Conservation (phyloP, 2,329 filamentous ascomycete species). For the Talaromyces amestolkiae region DNA sequence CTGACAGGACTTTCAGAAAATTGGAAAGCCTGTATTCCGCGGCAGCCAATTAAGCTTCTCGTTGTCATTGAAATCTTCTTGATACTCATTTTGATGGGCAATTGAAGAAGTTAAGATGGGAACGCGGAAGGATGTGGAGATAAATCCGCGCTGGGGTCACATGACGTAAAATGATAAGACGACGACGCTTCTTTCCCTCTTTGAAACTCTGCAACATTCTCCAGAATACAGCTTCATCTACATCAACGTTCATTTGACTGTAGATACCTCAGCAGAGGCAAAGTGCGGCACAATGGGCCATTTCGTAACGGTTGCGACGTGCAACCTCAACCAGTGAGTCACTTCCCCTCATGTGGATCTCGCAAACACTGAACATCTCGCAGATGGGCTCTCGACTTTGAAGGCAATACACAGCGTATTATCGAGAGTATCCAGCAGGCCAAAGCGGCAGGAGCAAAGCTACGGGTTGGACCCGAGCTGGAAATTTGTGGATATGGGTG, state of each 20-base stretch:
- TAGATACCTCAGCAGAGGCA: not conserved
- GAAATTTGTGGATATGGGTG: slow-evolving; percentile 56
- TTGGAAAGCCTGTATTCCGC: too few relatives aligned
- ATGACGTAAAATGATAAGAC: slow-evolving; percentile 9
- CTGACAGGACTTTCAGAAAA: too few relatives aligned
- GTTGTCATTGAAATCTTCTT: too few relatives aligned
- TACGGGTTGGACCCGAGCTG: slow-evolving; percentile 55
- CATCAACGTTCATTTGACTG: not conserved
- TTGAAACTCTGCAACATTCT: not conserved
- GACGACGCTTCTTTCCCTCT: not conserved
- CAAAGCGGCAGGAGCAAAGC: slow-evolving; percentile 55
- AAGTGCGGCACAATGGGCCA: slow-evolving; percentile 15
- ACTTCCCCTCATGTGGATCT: not conserved
- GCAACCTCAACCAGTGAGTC: slow-evolving; percentile 25
- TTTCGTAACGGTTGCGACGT: slow-evolving; percentile 21
- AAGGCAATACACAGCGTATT: slow-evolving; percentile 62
- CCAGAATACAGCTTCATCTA: not conserved
- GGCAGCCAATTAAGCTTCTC: too few relatives aligned
- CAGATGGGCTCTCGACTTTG: slow-evolving; percentile 53
- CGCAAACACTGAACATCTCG: not conserved
- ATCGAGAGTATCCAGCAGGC: slow-evolving; percentile 59
- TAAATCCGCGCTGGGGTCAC: slow-evolving; percentile 10
- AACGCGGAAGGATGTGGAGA: slow-evolving; percentile 7
- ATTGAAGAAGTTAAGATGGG: not conserved
- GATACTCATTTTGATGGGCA: too few relatives aligned